A percentile compares a stretch with the other conserved stretches of the same genome.
phyloP scores from a whole-genome alignment of 129 eudicot species.

The Pulicaria dysenterica region DNA sequence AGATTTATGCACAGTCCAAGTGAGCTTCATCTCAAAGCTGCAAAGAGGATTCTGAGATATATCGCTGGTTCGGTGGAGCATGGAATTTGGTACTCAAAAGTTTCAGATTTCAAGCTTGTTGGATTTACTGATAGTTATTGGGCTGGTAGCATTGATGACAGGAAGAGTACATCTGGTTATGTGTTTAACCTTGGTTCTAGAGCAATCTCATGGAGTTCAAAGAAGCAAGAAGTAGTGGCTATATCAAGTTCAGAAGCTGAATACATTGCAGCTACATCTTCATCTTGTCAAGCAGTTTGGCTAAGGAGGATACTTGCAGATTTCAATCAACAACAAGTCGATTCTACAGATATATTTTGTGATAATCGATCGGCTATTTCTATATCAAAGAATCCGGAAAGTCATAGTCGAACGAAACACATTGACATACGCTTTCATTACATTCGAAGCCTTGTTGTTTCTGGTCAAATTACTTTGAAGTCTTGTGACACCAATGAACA shows the following conservation, averaged over 20 bases:
- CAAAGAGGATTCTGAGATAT: too few relatives aligned
- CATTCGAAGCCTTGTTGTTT: too few relatives aligned
- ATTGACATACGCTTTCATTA: too few relatives aligned
- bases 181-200: conserved; percentile 14
- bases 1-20: too few relatives aligned
- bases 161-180: conserved; percentile 25
- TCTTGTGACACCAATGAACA: too few relatives aligned
- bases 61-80: too few relatives aligned
- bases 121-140: conserved; percentile 30
- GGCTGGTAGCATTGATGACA: conserved; percentile 25
- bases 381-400: too few relatives aligned
- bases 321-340: neutral
- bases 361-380: neutral
- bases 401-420: too few relatives aligned
- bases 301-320: conserved; percentile 8
- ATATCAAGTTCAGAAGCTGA: conserved; percentile 28
- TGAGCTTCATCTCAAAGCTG: too few relatives aligned
- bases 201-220: conserved; percentile 33
- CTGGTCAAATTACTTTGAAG: too few relatives aligned
- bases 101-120: neutral
- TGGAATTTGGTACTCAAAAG: neutral
- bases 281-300: conserved; percentile 26
- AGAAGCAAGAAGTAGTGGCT: conserved; percentile 26
- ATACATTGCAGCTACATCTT: conserved; percentile 4
- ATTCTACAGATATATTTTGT: too few relatives aligned